Evolutionary conservation across 495 filamentous ascomycete species (phyloP).

Genomic region (Tuber umbilicatum): DNA sequence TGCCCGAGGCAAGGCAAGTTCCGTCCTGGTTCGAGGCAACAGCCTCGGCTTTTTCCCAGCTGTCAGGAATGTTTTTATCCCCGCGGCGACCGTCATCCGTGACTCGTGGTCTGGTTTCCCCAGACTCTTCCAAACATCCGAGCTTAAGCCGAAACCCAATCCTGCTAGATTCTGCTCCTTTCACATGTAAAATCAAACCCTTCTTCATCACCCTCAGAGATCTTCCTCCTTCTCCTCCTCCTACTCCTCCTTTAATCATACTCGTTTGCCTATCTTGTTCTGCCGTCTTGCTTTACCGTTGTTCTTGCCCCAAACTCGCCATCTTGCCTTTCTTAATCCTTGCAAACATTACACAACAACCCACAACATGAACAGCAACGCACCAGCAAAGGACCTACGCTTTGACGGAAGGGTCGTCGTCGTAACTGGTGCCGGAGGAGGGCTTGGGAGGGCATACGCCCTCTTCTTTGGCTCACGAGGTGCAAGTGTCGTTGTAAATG

Average conservation of each 20-base stretch:
- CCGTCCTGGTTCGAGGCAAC: too few species aligned
- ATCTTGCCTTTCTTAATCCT: neutral
- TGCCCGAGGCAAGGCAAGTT: too few species aligned
- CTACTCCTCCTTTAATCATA: slow-evolving; percentile 9
- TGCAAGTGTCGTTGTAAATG: slow-evolving; percentile 95
- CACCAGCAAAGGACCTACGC: slow-evolving; percentile 53
- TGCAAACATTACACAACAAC: slow-evolving; percentile 7
- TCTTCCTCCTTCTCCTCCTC: slow-evolving; percentile 23
- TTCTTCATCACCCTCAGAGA: slow-evolving; percentile 32
- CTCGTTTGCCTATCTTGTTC: slow-evolving; percentile 16
- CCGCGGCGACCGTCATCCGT: too few species aligned
- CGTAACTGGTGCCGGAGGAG: slow-evolving; percentile 92
- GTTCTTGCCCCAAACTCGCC: slow-evolving; percentile 7
- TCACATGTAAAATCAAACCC: slow-evolving; percentile 45
- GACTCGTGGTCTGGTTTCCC: slow-evolving; percentile 13
- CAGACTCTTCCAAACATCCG: slow-evolving; percentile 24
- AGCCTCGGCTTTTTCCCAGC: slow-evolving; percentile 7
- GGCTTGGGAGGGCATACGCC: slow-evolving; percentile 86
- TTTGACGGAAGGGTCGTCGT: slow-evolving; percentile 96
- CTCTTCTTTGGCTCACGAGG: slow-evolving; percentile 85
- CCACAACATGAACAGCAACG: slow-evolving; percentile 26
- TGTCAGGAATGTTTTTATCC: neutral
- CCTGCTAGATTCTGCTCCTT: slow-evolving; percentile 27
- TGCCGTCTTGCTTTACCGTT: slow-evolving; percentile 11
- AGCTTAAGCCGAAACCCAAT: slow-evolving; percentile 23